Base-by-base conservation (phyloP, 116 monocot genomes). In the Cymodocea nodosa region DNA sequence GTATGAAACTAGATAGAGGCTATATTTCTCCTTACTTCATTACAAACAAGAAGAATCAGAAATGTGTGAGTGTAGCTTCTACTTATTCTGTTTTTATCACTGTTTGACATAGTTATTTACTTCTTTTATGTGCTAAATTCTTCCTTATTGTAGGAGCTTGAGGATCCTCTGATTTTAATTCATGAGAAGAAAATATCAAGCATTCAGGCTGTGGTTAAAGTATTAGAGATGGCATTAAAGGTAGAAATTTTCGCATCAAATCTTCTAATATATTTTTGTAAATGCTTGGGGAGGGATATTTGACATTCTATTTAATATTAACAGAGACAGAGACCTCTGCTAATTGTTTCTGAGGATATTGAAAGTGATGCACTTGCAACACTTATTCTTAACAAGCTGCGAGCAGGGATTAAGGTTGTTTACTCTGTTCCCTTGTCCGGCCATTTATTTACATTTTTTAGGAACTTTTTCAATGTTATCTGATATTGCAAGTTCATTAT, bases 1-100 rank as follows among this genome's bases (percentile, higher is more conserved):
- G 97, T 18, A 97, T 97, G 97, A 97, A 97, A 59, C 78, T 97
- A 63, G 97, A 97, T 64, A 83, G 91, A 60, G 91, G 97, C 9
- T 97, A 88, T 74, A 88, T 97, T 71, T 97, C 97, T 70, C 97
- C 97, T 9, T 91, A 98, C 66, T 98, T 98, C 67, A 84, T 97
- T 44, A 91, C 97, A 35, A 84, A 88, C 69, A 88, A 77, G 59
- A 97, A 97, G 72, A 97, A 69, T 66, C 97, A 97, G 75, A 97
- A 85, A 97, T 91, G 91, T 67, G 91, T 97, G 73, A 82, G 97
- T 71, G 11, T 36, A 60, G 34, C 19, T 51, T 67, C 8, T 59
- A 8, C 25, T 59, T 14, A 20, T 0, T 15, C 17, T 1, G 3
- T 35, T 52, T 17, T 49, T 0, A 44, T 11, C n/a, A 56, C 9